A percentile compares a stretch with the other conserved stretches of the same genome.
Evolutionary conservation across 1,139 yeast genomes (phyloP).

Genomic region (Yamadazyma sp.): DNA sequence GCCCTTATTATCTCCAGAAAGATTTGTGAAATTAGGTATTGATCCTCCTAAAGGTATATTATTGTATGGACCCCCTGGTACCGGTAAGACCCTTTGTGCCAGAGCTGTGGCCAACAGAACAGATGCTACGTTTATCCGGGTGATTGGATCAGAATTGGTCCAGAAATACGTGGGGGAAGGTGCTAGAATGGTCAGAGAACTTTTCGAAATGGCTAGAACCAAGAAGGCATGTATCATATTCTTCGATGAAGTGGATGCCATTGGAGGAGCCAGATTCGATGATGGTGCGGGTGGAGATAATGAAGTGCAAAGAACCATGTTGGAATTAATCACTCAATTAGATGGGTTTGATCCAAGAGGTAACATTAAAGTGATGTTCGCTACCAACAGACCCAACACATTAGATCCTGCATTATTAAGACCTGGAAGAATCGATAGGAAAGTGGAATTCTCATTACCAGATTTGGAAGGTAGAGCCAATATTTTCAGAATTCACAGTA

Average conservation of each 20-base stretch:
- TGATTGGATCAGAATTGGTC: constrained; percentile 95
- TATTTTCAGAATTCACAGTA: constrained; percentile 93
- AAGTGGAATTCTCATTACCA: constrained; percentile 94
- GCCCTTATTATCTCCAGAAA: constrained; percentile 90
- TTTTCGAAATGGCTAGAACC: constrained; percentile 97
- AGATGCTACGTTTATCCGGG: constrained; percentile 96
- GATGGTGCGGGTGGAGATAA: constrained; percentile 99
- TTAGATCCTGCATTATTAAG: constrained; percentile 96
- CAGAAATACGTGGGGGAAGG: constrained; percentile 99
- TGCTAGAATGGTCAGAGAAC: constrained; percentile 97
- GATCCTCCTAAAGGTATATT: constrained; percentile 98
- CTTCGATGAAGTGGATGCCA: constrained; percentile 97
- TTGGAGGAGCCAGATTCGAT: constrained; percentile 98
- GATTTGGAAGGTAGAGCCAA: constrained; percentile 97
- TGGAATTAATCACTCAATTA: constrained; percentile 93
- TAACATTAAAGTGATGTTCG: constrained; percentile 98
- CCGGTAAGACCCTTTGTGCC: constrained; percentile 97
- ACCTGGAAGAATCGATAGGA: constrained; percentile 98
- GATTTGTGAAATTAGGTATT: constrained; percentile 93
- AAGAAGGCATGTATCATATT: constrained; percentile 95
- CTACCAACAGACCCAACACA: constrained; percentile 96
- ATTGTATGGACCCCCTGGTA: constrained; percentile 97
- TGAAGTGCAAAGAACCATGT: constrained; percentile 98
- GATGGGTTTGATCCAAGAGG: constrained; percentile 99
- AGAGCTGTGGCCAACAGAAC: constrained; percentile 98